Evolutionary conservation across 352 stramenopile species (phyloP), one percentile per base, ranked within the genome.

Genomic region (Phytophthora fragariaefolia): DNA sequence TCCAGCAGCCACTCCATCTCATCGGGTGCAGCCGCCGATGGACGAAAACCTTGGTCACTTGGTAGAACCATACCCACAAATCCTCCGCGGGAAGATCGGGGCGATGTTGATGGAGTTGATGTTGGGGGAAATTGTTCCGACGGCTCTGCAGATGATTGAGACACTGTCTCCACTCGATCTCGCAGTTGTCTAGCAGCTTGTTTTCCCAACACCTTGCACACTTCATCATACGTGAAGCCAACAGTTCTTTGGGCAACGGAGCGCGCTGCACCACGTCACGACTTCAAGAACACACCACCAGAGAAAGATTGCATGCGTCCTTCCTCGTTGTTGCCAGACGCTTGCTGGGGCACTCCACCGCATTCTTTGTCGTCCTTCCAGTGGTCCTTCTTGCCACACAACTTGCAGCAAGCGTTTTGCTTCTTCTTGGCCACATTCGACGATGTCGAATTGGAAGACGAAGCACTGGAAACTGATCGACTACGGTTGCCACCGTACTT

Each of bases 401-500:
- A 22, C 6, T 34, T 38, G 42, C 54, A 62, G 7, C n/a, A 1
- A 6, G 54, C 36, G 23, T 52, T 62, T 32, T 36, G 1, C n/a
- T 61, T 61, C n/a, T 50, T 61, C 40, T 43, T 50, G 0, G 53
- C 27, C 18, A 61, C 43, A 8, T n/a, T 38, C 4, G 15, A 34
- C 6, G 23, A 24, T 10, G 24, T 60, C 3, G 38, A 43, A 18
- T 24, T 28, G 0, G 38, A 30, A 2, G 8, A 30, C 6, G 53
- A 60, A 7, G 28, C 23, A 12, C 32, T 13, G 2, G 32, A 38
- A n/a, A 38, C 32, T 5, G 38, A 51, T 20, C 38, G 17, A n/a
- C 34, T 42, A 17, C 26, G 23, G 53, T 61, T 43, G n/a, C 27
- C 42, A 45, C 53, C 53, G 27, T 52, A 52, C 10, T 42, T 52